phyloP scores from a whole-genome alignment of 257 asterid species.

The Primulina tabacum region DNA sequence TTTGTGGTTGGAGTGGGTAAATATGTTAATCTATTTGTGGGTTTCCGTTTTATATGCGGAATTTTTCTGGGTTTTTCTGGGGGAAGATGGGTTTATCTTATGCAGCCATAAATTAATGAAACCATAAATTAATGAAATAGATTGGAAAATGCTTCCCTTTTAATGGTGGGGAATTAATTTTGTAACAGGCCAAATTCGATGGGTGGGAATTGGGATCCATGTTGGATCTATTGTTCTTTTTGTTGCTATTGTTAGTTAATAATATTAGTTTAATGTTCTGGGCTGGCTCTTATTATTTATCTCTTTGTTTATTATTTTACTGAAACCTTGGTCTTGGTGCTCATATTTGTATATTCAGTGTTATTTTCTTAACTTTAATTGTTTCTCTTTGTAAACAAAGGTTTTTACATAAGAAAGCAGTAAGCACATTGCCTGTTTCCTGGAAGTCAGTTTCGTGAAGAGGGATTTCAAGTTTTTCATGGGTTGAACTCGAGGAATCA shows the following conservation, averaged over 20 bases:
- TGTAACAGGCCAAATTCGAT: conserved; percentile 61
- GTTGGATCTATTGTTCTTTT: conserved; percentile 60
- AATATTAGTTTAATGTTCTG: conserved; percentile 40
- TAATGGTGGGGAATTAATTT: conserved; percentile 29
- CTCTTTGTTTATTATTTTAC: conserved; percentile 40
- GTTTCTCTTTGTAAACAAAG: conserved; percentile 33
- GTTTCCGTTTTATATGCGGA: neutral
- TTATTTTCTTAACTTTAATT: conserved; percentile 20
- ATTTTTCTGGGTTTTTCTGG: conserved; percentile 22
- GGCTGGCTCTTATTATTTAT: conserved; percentile 33
- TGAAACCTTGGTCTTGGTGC: conserved; percentile 59
- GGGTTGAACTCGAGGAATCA: conserved; percentile 64
- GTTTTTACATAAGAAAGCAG: conserved; percentile 47
- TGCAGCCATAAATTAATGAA: conserved; percentile 30
- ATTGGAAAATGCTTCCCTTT: conserved; percentile 2
- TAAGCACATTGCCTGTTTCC: conserved; percentile 56
- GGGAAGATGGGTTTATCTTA: conserved; percentile 36
- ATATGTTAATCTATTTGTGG: neutral
- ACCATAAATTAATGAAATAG: conserved; percentile 26
- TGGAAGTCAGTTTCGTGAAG: conserved; percentile 41
- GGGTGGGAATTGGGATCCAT: conserved; percentile 86
- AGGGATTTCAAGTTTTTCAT: conserved; percentile 43
- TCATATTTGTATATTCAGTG: conserved; percentile 32
- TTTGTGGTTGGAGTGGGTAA: neutral
- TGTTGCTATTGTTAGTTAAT: neutral